Evolutionary conservation across 78 protist genomes (phyloP).

Genomic region (Acrasis kona): DNA sequence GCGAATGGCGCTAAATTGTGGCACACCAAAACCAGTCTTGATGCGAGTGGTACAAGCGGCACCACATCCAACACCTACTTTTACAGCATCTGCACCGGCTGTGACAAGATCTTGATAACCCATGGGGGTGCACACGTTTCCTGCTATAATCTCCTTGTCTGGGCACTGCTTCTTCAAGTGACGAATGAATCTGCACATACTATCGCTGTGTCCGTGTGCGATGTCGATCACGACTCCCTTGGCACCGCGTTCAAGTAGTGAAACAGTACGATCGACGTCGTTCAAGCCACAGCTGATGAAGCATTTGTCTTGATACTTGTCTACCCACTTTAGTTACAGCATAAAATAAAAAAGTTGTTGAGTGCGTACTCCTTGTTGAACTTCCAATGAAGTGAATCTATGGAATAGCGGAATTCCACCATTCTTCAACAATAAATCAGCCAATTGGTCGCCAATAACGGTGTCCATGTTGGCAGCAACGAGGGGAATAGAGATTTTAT

Average conservation of each 20-base stretch:
- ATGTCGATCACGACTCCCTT: conserved; percentile 29
- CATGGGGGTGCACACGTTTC: conserved; percentile 75
- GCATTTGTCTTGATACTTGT: neutral
- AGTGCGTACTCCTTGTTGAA: too few relatives aligned
- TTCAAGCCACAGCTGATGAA: neutral
- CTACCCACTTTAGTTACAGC: neutral
- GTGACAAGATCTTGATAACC: conserved; percentile 68
- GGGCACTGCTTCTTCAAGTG: conserved; percentile 21
- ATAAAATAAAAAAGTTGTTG: too few relatives aligned
- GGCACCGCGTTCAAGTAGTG: neutral
- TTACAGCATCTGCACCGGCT: conserved; percentile 84
- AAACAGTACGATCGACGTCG: conserved; percentile 3
- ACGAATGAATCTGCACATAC: neutral
- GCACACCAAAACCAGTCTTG: conserved; percentile 69
- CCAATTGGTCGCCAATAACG: conserved; percentile 18
- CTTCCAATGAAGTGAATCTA: conserved; percentile 13
- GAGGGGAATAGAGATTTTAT: conserved; percentile 22
- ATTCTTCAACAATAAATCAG: conserved; percentile 8
- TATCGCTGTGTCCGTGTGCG: conserved; percentile 28
- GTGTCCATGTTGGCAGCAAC: conserved; percentile 74
- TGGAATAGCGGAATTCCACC: conserved; percentile 26
- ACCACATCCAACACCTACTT: conserved; percentile 94
- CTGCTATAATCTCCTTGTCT: conserved; percentile 47
- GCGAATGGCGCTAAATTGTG: conserved; percentile 82
- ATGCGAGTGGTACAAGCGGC: conserved; percentile 90